Evolutionary conservation across 2,329 filamentous ascomycete genomes (phyloP).

Genomic region (Ophidiomyces ophidiicola): DNA sequence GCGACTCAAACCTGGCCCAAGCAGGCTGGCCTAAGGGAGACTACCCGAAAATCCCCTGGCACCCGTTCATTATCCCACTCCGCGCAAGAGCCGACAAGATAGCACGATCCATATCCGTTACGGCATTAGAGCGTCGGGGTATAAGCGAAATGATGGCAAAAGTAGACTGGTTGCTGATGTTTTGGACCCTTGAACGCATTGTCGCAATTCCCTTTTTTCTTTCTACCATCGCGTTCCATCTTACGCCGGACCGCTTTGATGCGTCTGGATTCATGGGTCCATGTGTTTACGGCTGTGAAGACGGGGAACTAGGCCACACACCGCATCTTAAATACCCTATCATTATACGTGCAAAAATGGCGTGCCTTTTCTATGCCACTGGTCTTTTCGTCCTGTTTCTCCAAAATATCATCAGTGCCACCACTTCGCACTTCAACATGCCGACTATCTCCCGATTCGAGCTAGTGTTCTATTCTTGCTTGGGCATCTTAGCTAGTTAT

Average conservation of each 20-base stretch:
- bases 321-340: constrained; percentile 1
- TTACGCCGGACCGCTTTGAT: not conserved
- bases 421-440: no score
- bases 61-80: constrained; percentile 30
- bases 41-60: constrained; percentile 31
- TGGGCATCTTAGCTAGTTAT: no score
- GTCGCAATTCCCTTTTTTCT: not conserved
- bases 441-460: no score
- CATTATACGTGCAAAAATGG: not conserved
- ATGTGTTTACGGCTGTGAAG: not conserved
- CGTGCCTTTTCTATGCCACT: not conserved
- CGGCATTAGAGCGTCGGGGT: not conserved
- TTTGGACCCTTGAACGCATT: not conserved
- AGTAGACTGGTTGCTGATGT: not conserved
- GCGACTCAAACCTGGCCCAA: constrained; percentile 29
- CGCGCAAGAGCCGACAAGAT: constrained; percentile 8
- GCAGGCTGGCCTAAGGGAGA: constrained; percentile 24
- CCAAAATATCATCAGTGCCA: not conserved
- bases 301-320: not conserved
- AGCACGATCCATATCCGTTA: constrained; percentile 4
- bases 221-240: not conserved
- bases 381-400: not conserved
- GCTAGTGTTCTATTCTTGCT: no score
- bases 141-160: not conserved
- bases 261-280: not conserved